Evolutionary conservation across 2,329 filamentous ascomycete species (phyloP).

Genomic region (Xylariales sp.): DNA sequence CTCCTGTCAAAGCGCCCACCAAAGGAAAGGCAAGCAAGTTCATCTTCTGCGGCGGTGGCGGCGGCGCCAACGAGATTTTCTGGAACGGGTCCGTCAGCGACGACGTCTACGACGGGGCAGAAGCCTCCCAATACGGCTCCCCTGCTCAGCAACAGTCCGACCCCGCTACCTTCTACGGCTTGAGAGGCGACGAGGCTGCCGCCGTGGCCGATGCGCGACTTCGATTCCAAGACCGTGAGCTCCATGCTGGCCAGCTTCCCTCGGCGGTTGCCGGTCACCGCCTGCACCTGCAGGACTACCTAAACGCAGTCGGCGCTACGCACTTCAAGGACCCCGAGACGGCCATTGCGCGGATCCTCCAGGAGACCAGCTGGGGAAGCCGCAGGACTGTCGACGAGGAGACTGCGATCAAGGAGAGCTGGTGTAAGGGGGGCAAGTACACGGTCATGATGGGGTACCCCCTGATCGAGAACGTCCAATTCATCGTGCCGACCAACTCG

Average conservation of each 20-base stretch:
- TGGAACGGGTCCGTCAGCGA: too few species aligned
- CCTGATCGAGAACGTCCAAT: slow-evolving; percentile 27
- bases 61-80: too few species aligned
- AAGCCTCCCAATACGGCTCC: too few species aligned
- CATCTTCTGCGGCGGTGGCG: too few species aligned
- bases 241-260: background rate
- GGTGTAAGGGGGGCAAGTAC: background rate
- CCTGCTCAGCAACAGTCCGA: too few species aligned
- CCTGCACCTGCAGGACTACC: slow-evolving; percentile 11
- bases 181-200: too few species aligned
- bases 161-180: too few species aligned
- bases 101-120: too few species aligned
- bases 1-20: too few species aligned
- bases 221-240: slow-evolving; percentile 4
- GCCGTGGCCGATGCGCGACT: background rate
- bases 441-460: slow-evolving; percentile 24
- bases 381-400: slow-evolving; percentile 1
- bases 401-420: background rate
- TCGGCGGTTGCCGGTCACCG: slow-evolving; percentile 9
- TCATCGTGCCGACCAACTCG: slow-evolving; percentile 22
- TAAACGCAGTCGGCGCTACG: slow-evolving; percentile 1
- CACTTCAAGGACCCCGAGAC: background rate
- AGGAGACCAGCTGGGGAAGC: background rate
- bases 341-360: slow-evolving; percentile 2
- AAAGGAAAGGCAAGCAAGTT: too few species aligned